Evolutionary conservation across 176 grass and related monocot species (phyloP).

Genomic region (Bonia amplexicaulis): DNA sequence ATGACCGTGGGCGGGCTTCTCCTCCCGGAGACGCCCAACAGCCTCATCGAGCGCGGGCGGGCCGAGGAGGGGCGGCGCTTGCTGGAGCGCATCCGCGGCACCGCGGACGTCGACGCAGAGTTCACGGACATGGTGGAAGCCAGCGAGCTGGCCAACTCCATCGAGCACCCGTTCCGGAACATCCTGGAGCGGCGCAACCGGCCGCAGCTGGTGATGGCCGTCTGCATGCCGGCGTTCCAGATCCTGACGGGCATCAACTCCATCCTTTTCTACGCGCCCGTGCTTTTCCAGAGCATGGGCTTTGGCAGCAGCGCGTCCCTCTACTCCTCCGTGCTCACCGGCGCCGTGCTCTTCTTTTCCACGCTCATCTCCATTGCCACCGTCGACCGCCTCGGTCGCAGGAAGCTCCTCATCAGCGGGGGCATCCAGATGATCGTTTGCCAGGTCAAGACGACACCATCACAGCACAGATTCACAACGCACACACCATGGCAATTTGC

Average conservation of each 20-base stretch:
- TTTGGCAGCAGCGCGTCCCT: conserved; percentile 69
- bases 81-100: conserved; percentile 80
- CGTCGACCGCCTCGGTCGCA: conserved; percentile 45
- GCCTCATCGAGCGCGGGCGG: conserved; percentile 67
- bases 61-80: conserved; percentile 54
- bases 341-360: conserved; percentile 62
- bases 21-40: conserved; percentile 94
- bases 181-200: conserved; percentile 73
- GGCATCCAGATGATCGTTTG: conserved; percentile 88
- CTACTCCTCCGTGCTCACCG: conserved; percentile 82
- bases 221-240: conserved; percentile 92
- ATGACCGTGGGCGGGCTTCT: conserved; percentile 74
- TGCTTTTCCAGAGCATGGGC: conserved; percentile 96
- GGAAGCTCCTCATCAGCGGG: conserved; percentile 56
- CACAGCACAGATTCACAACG: not conserved
- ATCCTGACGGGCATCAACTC: conserved; percentile 92
- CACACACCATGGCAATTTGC: not conserved
- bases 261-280: conserved; percentile 91
- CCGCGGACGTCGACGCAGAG: conserved; percentile 67
- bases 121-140: conserved; percentile 87
- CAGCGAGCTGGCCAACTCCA: conserved; percentile 76
- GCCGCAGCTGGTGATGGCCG: conserved; percentile 85
- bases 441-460: conserved; percentile 16
- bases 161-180: conserved; percentile 89
- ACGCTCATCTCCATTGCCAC: conserved; percentile 54